These are phyloP conservation scores for Botrytis sinoallii DNA, from an alignment of 2,329 filamentous ascomycete species.

Conservation along the genomic window DNA sequence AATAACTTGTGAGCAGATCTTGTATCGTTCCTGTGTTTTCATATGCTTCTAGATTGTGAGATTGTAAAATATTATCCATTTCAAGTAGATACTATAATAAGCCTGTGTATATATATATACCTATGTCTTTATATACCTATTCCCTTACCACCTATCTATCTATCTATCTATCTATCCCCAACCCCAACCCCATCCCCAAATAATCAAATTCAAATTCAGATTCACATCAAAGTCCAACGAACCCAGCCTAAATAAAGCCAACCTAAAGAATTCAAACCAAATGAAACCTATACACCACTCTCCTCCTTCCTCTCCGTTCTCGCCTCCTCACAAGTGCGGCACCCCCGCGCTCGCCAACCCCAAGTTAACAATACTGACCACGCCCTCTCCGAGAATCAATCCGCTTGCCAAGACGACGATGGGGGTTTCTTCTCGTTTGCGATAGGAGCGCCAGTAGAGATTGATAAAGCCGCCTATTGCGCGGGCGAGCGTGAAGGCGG, in stretches of 20 bases:
- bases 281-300: background rate
- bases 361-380: constrained; percentile 88
- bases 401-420: constrained; percentile 88
- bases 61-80: background rate
- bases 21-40: background rate
- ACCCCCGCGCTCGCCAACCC: constrained; percentile 73
- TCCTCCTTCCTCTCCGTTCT: background rate
- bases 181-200: background rate
- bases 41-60: background rate
- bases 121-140: background rate
- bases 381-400: constrained; percentile 86
- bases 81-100: background rate
- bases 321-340: constrained; percentile 56
- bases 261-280: background rate
- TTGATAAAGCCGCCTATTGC: constrained; percentile 74
- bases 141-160: background rate
- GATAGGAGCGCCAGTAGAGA: constrained; percentile 70
- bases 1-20: too few species aligned
- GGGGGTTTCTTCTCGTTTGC: constrained; percentile 61
- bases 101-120: background rate
- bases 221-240: background rate
- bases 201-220: background rate
- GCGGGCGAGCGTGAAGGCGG: constrained; percentile 88
- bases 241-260: background rate
- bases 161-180: too few species aligned